Percentiles rank a stretch among this genome's conserved stretches.
phyloP scores from a whole-genome alignment of 2,329 filamentous ascomycete genomes.

The Pyricularia sp. region DNA sequence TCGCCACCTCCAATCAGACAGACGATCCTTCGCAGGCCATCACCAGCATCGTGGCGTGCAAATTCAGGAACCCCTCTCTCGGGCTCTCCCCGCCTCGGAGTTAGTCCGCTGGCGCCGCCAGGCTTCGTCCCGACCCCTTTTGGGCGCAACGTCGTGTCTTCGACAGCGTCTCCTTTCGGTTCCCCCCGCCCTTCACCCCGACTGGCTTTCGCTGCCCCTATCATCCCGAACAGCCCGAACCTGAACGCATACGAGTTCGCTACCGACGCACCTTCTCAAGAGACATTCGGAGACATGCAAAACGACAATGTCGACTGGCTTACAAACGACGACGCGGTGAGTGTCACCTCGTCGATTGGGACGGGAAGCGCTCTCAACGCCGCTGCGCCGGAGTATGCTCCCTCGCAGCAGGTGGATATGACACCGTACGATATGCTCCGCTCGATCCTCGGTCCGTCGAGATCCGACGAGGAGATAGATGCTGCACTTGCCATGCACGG shows the following conservation, averaged over 20 bases:
- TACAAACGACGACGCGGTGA: constrained; percentile 75
- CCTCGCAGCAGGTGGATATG: constrained; percentile 70
- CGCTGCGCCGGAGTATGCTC: constrained; percentile 66
- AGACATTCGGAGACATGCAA: constrained; percentile 78
- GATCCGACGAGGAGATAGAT: constrained; percentile 89
- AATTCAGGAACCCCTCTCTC: constrained; percentile 61
- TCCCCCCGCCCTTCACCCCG: constrained; percentile 88
- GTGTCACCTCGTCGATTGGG: constrained; percentile 60
- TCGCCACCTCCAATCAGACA: constrained; percentile 80
- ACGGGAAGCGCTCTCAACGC: constrained; percentile 62
- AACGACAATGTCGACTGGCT: constrained; percentile 96
- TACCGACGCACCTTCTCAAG: constrained; percentile 68
- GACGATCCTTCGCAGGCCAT: constrained; percentile 78
- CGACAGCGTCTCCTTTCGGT: constrained; percentile 76
- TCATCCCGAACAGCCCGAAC: constrained; percentile 85
- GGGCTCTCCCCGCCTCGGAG: constrained; percentile 68
- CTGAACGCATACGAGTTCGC: constrained; percentile 91
- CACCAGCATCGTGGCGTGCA: constrained; percentile 86
- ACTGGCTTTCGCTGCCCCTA: constrained; percentile 76
- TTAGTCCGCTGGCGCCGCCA: constrained; percentile 72
- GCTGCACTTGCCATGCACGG: constrained; percentile 76
- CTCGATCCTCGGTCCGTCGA: constrained; percentile 79
- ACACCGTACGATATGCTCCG: constrained; percentile 95
- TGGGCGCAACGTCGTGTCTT: constrained; percentile 61
- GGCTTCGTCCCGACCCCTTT: constrained; percentile 73